These are phyloP conservation scores for Phytophthora colocasiae DNA, from an alignment of 352 stramenopile genomes.

Conservation along the genomic window DNA sequence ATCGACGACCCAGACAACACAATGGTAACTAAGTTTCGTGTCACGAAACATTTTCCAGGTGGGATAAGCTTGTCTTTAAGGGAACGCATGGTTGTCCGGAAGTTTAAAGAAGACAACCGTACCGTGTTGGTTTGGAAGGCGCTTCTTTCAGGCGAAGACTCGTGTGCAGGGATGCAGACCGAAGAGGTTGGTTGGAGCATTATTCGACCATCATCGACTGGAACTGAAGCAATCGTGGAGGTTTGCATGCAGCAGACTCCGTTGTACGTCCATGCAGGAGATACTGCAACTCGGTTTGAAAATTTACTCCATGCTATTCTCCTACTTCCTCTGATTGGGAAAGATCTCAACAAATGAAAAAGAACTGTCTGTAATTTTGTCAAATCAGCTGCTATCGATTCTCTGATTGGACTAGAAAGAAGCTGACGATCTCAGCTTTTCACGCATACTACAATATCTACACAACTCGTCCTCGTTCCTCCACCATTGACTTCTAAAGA, in stretches of 20 bases:
- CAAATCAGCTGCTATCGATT: no score
- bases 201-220: constrained; percentile 7
- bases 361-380: no score
- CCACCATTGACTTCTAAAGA: no score
- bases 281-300: neutral
- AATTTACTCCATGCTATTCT: constrained; percentile 8
- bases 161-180: constrained; percentile 3
- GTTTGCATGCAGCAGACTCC: constrained; percentile 8
- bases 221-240: constrained; percentile 1
- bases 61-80: neutral
- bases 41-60: neutral
- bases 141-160: constrained; percentile 2
- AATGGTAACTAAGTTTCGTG: constrained; percentile 8
- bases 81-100: neutral
- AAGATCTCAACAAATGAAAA: no score
- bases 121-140: constrained; percentile 12
- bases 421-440: no score
- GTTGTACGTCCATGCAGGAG: neutral
- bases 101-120: neutral
- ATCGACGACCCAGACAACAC: constrained; percentile 8
- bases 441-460: no score
- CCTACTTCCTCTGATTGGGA: no score
- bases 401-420: no score
- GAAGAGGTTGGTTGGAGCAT: constrained; percentile 14
- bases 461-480: no score